Evolutionary conservation across 169 alveolate species (phyloP), one percentile per base, ranked within the genome.

Genomic region (Cytauxzoon felis): DNA sequence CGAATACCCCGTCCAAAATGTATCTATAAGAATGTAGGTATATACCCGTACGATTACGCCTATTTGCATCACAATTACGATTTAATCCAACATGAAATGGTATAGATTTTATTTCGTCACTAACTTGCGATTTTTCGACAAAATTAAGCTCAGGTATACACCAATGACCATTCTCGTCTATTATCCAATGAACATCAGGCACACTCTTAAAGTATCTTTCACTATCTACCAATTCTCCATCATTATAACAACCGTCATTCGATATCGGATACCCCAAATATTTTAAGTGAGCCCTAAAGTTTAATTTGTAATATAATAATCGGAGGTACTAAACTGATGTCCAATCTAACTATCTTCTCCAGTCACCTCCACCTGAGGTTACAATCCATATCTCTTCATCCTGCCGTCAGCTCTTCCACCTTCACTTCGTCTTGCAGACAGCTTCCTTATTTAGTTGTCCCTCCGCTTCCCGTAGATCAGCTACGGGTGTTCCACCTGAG

Each of bases 231-330:
- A 60, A 75, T 23, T 62, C 52, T 4, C 57, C 75, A 27, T 76
- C 62, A 30, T 81, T 81, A 63, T 86, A 86, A 29, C 79, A 68
- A 5, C 63, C 11, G 63, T 86, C 91, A 48, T 86, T 86, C 3
- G 91, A 86, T 56, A 96, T 95, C 9, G 98, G 97, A 64, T 82
- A 90, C 0, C 98, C 97, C 26, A 96, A 57, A 65, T 69, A 71
- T 51, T 88, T 78, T 36, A 94, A 83, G 86, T 96, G 98, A n/a
- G 96, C 97, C 73, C 99, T 87, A 27, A n/a, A n/a, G n/a, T n/a
- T n/a, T n/a, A n/a, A n/a, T n/a, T n/a, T n/a, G n/a, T n/a, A n/a
- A n/a, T n/a, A n/a, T n/a, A n/a, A n/a, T n/a, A n/a, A n/a, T n/a
- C n/a, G n/a, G n/a, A n/a, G n/a, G n/a, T n/a, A n/a, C n/a, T n/a